Evolutionary conservation across 768 basidiomycete genomes (phyloP), one percentile per base, ranked within the genome.

Genomic region (Sutorius australiensis): DNA sequence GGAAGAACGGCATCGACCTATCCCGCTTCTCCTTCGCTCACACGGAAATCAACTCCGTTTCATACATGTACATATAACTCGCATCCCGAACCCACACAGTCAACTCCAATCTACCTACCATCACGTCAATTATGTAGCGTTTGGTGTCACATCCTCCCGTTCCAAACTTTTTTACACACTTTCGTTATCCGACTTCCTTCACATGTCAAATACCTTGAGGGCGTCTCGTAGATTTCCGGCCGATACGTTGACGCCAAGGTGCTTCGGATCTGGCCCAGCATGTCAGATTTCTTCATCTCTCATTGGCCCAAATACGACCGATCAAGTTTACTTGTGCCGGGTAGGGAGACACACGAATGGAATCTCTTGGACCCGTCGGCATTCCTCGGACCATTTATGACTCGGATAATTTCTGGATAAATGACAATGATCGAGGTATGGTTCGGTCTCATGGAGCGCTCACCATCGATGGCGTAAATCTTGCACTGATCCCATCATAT

Each of bases 261-360:
- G 78, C 44, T 58, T 74, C 45, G 75, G 71, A 73, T 79, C 42
- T 80, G 75, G 77, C 76, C 71, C 75, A 42, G 53, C 65, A 53
- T 54, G 56, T 60, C 37, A 48, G 42, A 41, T 43, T 53, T 38
- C 24, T 31, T 31, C 28, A 30, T 28, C n/a, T 30, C n/a, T 44
- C 43, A 17, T 28, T 28, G 48, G 27, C 10, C 5, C 32, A 1
- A 7, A 30, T 27, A 1, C 39, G 11, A 41, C 31, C 34, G 30
- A 38, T 50, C 8, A 16, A 19, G 28, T 43, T 13, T 16, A 46
- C 41, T 16, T 37, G 16, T 27, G 53, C 27, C 48, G 50, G 44
- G 14, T 40, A 38, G 41, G 16, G 16, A 42, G 17, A 39, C 53
- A 37, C 53, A 37, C 40, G 51, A 40, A 46, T 45, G 42, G n/a